Evolutionary conservation across 2,329 filamentous ascomycete species (phyloP).

Genomic region (Sarocladium brachiariae): DNA sequence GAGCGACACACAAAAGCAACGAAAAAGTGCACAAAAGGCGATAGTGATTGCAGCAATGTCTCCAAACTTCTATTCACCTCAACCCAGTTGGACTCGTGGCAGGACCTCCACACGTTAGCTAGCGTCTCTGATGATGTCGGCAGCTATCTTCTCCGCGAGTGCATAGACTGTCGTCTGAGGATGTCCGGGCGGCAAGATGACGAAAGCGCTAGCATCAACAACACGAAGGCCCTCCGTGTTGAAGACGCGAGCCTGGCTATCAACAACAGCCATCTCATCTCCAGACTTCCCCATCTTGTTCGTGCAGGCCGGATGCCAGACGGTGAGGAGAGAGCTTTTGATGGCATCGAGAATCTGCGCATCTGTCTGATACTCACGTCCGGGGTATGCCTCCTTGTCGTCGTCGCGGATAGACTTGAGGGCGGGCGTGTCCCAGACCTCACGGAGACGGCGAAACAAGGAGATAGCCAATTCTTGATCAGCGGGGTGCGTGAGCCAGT

Average conservation of each 20-base stretch:
- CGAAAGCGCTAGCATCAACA: conserved; percentile 28
- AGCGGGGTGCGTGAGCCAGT: conserved; percentile 34
- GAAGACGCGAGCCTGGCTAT: conserved; percentile 46
- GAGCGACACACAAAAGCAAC: too few species aligned
- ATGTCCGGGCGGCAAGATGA: conserved; percentile 23
- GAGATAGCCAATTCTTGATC: conserved; percentile 39
- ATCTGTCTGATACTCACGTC: conserved; percentile 31
- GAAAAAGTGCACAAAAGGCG: too few species aligned
- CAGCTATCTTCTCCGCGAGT: conserved; percentile 27
- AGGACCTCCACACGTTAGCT: too few species aligned
- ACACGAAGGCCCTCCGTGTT: conserved; percentile 28
- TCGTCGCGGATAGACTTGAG: conserved; percentile 25
- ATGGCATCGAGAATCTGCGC: conserved; percentile 32
- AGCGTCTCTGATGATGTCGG: conserved; percentile 18
- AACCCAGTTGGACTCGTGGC: too few species aligned
- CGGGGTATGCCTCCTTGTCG: conserved; percentile 28
- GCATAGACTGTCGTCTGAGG: conserved; percentile 27
- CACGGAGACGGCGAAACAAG: conserved; percentile 31
- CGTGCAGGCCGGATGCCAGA: conserved; percentile 24
- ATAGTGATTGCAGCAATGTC: too few species aligned
- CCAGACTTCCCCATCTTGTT: conserved; percentile 20
- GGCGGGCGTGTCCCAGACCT: conserved; percentile 23
- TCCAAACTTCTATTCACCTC: too few species aligned
- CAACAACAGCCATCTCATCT: conserved; percentile 47
- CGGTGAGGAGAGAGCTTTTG: conserved; percentile 17